These are phyloP conservation scores for Saccharomycopsis hybrid DNA, from an alignment of 1,139 yeast genomes.

Conservation along the genomic window DNA sequence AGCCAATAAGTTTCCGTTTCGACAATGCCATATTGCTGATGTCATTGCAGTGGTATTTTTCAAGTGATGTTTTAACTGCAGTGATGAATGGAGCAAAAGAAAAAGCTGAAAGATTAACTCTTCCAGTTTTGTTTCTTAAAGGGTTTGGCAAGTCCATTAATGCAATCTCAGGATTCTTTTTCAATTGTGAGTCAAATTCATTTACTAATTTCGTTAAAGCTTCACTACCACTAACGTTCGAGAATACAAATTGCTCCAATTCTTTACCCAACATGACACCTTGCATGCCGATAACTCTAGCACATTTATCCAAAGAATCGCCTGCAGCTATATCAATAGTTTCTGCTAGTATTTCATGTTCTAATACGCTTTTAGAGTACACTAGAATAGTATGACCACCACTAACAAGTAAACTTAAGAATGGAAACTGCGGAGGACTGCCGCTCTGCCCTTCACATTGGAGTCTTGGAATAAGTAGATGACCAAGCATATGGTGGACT, in stretches of 20 bases:
- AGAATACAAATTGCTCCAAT: conserved; percentile 54
- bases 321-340: conserved; percentile 90
- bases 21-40: conserved; percentile 22
- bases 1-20: conserved; percentile 43
- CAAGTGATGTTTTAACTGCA: conserved; percentile 36
- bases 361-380: conserved; percentile 47
- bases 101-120: conserved; percentile 44
- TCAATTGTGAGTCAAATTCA: not conserved
- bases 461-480: conserved; percentile 65
- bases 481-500: conserved; percentile 96
- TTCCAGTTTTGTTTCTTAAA: conserved; percentile 40
- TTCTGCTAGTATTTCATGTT: conserved; percentile 69
- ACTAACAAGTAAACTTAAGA: conserved; percentile 70
- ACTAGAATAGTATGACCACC: conserved; percentile 97
- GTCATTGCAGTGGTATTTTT: conserved; percentile 20
- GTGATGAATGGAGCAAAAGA: conserved; percentile 79
- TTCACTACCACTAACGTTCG: too few species aligned
- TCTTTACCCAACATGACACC: conserved; percentile 88
- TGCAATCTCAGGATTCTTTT: too few species aligned
- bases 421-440: conserved; percentile 61
- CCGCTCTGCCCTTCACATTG: conserved; percentile 37
- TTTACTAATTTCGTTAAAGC: too few species aligned
- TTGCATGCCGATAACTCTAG: conserved; percentile 68
- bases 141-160: conserved; percentile 43
- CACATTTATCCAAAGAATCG: conserved; percentile 89